These are phyloP conservation scores for Diplodia mutila DNA, from an alignment of 2,329 filamentous ascomycete species.

Conservation along the genomic window DNA sequence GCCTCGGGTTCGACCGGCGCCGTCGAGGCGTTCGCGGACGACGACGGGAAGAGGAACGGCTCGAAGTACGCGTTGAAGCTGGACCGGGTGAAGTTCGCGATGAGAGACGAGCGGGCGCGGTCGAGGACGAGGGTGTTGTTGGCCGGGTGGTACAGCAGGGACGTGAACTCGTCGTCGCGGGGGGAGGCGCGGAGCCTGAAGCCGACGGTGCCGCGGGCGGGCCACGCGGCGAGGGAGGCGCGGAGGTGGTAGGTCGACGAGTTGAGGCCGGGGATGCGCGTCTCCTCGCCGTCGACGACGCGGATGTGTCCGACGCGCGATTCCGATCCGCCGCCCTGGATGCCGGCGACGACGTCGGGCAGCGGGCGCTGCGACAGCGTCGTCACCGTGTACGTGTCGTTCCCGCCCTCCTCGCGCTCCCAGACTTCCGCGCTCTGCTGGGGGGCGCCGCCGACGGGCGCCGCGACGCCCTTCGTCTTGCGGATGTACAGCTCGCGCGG, in stretches of 20 bases:
- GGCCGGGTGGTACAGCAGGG: conserved; percentile 50
- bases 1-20: no score
- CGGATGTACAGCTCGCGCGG: conserved; percentile 54
- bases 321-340: conserved; percentile 36
- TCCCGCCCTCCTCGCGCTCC: background rate
- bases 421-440: conserved; percentile 38
- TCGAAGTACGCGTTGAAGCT: conserved; percentile 53
- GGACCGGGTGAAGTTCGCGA: conserved; percentile 48
- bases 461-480: conserved; percentile 45
- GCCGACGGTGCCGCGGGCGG: conserved; percentile 44
- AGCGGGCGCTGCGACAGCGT: conserved; percentile 51
- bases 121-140: conserved; percentile 53
- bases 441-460: conserved; percentile 40
- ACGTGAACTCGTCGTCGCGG: conserved; percentile 48
- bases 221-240: conserved; percentile 44
- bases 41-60: conserved; percentile 41
- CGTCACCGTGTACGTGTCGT: conserved; percentile 44
- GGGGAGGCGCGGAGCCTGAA: conserved; percentile 50
- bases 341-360: conserved; percentile 48
- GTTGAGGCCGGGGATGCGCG: conserved; percentile 35
- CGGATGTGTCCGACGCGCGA: conserved; percentile 30
- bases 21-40: conserved; percentile 39
- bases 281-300: conserved; percentile 28
- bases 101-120: conserved; percentile 47
- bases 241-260: conserved; percentile 48